Conservation (phyloP, 2,329 filamentous ascomycete species). For the Elsinoe perseae region DNA sequence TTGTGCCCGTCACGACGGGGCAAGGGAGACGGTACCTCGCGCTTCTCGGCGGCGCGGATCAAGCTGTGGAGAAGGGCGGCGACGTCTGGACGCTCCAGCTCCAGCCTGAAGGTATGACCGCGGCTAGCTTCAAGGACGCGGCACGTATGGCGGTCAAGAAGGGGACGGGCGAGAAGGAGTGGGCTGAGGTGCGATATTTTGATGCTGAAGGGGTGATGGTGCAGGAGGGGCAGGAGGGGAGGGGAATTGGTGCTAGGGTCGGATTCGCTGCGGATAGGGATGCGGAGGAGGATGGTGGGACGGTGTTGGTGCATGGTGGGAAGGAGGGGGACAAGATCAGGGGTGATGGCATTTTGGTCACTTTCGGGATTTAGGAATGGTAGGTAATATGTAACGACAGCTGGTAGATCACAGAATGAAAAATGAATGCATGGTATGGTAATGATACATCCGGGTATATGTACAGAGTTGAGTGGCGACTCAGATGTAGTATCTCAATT, state of each 20-base stretch:
- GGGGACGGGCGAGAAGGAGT: constrained; percentile 42
- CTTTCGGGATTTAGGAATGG: constrained; percentile 22
- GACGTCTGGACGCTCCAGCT: constrained; percentile 51
- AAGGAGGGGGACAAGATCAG: constrained; percentile 36
- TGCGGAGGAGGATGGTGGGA: constrained; percentile 41
- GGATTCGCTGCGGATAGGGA: constrained; percentile 34
- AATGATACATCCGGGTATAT: neutral
- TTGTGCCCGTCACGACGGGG: constrained; percentile 37
- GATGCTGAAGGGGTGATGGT: constrained; percentile 34
- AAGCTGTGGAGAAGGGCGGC: constrained; percentile 5
- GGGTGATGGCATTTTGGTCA: constrained; percentile 38
- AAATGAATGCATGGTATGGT: neutral
- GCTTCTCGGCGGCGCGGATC: constrained; percentile 41
- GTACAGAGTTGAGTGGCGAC: neutral
- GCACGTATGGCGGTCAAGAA: constrained; percentile 39
- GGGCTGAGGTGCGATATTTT: constrained; percentile 46
- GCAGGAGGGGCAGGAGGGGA: constrained; percentile 30
- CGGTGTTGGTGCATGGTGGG: constrained; percentile 49
- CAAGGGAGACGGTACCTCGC: constrained; percentile 42
- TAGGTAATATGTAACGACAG: neutral
- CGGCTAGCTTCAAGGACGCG: constrained; percentile 45
- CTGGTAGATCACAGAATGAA: neutral
- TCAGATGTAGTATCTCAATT: neutral
- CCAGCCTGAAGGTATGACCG: constrained; percentile 38
- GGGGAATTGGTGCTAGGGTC: constrained; percentile 34